Evolutionary conservation across 805 yeast genomes (phyloP), one percentile per base, ranked within the genome.

Genomic region (Cyberlindnera subsufficiens): DNA sequence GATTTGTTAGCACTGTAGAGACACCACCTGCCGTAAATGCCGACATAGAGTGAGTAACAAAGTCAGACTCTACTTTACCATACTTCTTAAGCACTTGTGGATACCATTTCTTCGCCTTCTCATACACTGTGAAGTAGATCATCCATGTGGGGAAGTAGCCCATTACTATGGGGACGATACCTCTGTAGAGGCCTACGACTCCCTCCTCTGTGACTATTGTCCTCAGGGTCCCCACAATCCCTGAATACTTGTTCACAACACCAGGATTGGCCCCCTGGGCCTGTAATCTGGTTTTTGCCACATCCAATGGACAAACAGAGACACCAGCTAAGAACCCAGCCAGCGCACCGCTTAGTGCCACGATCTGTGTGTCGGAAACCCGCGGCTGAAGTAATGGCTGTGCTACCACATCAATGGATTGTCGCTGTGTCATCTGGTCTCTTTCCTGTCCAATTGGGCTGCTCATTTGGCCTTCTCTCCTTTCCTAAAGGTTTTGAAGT

Each of bases 101-200:
- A 54, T 75, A 77, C 38, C 71, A 58, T 36, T 63, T 56, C 59
- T 89, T 90, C 22, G 89, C 81, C 43, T 74, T 67, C 58, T 91
- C 98, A 62, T 93, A 93, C 29, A 89, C 85, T 7, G 91, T 75
- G 65, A 93, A 93, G 61, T 93, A 93, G 37, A 93, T 86, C 72
- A 89, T 89, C 99, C 99, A 93, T 0, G 97, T 88, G 14, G 99
- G 99, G 54, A 93, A 80, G 63, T 93, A 93, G 0, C 99, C 99
- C 39, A 91, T 64, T 1, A 91, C 75, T 32, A 91, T 88, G n/a
- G 99, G 98, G 2, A 83, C 83, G 19, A 93, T 66, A 5, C 99
- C 99, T 47, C 96, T 69, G 60, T 93, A 93, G 13, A 93, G 69
- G 0, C 98, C 98, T 33, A 77, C 64, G 1, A 79, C 54, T 9